Base-by-base conservation (phyloP, 441 rosid genomes). In the Dalechampia spathulata region DNA sequence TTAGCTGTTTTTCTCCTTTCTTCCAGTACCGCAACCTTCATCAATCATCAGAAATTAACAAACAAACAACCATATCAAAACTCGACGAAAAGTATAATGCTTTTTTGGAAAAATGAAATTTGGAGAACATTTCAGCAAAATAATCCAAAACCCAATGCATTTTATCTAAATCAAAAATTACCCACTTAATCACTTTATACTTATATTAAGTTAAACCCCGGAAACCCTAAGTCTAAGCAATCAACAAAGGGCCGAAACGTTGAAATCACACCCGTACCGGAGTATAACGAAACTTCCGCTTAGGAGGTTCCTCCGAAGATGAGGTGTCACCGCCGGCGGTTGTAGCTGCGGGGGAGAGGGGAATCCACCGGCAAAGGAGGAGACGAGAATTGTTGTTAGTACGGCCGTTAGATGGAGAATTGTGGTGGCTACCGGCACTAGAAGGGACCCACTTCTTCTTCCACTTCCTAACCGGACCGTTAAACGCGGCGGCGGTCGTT, bases 401-500 rank as follows among this genome's bases (percentile, higher is more conserved):
- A 22, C 11, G 45, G 45, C 55, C 53, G 55, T 63, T 53, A n/a
- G 87, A 83, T 52, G 55, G 62, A 56, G 62, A 62, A 58, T 39
- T 60, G 68, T 44, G 67, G 48, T 36, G 52, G 70, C 51, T 68
- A 59, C 76, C 67, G 34, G 54, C 21, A 36, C 53, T 3, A 9
- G 97, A 62, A 39, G 86, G 92, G 80, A 93, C 80, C 99, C 99
- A 93, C 72, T 83, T 83, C 83, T 83, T 87, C 85, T 80, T 89
- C 99, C 99, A 93, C 75, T 75, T 89, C 76, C 97, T 83, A 16
- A 93, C 99, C 60, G 96, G 96, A 1, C 99, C 97, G 22, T 73
- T 87, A 72, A 93, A 85, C 40, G 83, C 94, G 45, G 95, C 71
- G 3, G 75, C 49, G 54, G 87, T 58, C 21, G 92, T 49, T 7